Evolutionary conservation across 345 rosid genomes (phyloP), one percentile per base, ranked within the genome.

Genomic region (Mallotus nudiflorus): DNA sequence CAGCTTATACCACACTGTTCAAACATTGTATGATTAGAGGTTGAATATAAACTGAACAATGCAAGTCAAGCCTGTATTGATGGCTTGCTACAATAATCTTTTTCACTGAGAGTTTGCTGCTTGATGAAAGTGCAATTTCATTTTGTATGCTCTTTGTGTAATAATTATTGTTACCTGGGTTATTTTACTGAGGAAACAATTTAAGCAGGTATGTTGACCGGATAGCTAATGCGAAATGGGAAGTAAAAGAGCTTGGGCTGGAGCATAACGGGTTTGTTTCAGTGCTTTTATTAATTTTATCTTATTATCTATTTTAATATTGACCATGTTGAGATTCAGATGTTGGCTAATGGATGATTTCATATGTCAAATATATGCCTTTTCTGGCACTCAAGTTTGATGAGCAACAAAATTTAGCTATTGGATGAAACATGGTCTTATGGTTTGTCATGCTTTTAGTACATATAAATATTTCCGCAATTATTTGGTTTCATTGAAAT

Each of bases 231-330:
- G 89, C 95, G 28, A 96, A 89, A 80, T 96, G 99, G 99, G 99
- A 96, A 82, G 76, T 92, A 60, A 96, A 88, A 83, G 99, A 96
- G 83, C 88, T 96, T 25, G 99, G 99, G 46, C 78, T 96, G 57
- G 99, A 96, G 82, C 99, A 96, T 66, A 96, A 96, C 76, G 98
- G 99, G 98, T 96, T 74, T 60, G 96, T 86, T 73, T 68, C 78
- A 33, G 46, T 54, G 33, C 70, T 66, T 66, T 35, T 22, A 15
- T 46, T 74, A 24, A 12, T 1, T 48, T 69, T 31, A 6, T 53
- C 22, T 35, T 31, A 35, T 9, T 20, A 44, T 57, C 20, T 16
- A 68, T 27, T 31, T 40, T 39, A n/a, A 28, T 15, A 31, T 3
- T 54, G 71, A 67, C 25, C 33, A 40, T 28, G 35, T 31, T n/a